A percentile compares a stretch with the other conserved stretches of the same genome.
phyloP scores from a whole-genome alignment of 2,329 filamentous ascomycete genomes.

The Botrytis cinerea region DNA sequence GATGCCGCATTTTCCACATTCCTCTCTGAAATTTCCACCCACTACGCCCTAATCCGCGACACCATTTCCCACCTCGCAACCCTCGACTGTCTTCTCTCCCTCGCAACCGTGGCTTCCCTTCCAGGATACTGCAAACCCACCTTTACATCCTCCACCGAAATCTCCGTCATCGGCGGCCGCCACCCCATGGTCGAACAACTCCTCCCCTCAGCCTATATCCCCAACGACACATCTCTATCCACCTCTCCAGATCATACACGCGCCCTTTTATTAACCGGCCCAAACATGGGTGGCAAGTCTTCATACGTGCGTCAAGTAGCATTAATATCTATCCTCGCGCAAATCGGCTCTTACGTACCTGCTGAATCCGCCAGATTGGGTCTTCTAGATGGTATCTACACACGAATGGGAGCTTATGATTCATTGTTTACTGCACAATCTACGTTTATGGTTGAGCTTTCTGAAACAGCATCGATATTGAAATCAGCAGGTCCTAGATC shows the following conservation, averaged over 20 bases:
- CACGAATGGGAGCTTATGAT: conserved; percentile 91
- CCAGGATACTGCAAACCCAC: conserved; percentile 84
- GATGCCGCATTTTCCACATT: conserved; percentile 77
- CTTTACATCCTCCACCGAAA: conserved; percentile 62
- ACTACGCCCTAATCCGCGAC: conserved; percentile 88
- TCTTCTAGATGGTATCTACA: conserved; percentile 88
- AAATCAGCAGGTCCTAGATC: conserved; percentile 82
- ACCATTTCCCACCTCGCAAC: conserved; percentile 82
- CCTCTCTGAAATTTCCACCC: conserved; percentile 71
- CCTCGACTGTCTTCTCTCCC: conserved; percentile 85
- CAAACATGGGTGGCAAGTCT: conserved; percentile 99
- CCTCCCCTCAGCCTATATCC: conserved; percentile 83
- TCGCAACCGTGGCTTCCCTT: conserved; percentile 79
- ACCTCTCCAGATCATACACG: conserved; percentile 61
- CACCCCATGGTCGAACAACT: conserved; percentile 97
- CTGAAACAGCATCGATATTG: conserved; percentile 87
- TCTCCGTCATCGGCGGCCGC: conserved; percentile 73
- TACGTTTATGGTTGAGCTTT: conserved; percentile 98
- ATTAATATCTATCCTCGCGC: conserved; percentile 88
- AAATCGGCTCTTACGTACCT: conserved; percentile 92
- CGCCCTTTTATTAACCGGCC: conserved; percentile 76
- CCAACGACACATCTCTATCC: conserved; percentile 78
- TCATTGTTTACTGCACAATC: conserved; percentile 94
- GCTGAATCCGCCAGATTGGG: conserved; percentile 73
- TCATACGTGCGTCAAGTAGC: conserved; percentile 93